Evolutionary conservation across 1,139 yeast genomes (phyloP).

Genomic region (Hansenula sp.): DNA sequence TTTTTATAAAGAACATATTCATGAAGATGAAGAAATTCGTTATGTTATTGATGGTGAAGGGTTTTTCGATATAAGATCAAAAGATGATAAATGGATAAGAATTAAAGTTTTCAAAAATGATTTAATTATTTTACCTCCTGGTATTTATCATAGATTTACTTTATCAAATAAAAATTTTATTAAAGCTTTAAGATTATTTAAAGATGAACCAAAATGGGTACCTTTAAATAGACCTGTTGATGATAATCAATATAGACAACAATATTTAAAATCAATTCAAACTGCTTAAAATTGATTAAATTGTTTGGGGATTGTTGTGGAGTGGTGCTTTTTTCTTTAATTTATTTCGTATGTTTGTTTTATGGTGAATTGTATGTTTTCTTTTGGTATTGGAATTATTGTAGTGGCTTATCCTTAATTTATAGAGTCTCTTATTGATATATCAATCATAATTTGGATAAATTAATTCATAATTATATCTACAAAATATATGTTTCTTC

Average conservation of each 20-base stretch:
- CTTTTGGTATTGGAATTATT: too few species aligned
- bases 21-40: conserved; percentile 96
- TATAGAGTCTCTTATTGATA: too few species aligned
- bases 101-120: conserved; percentile 62
- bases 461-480: too few species aligned
- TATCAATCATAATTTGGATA: too few species aligned
- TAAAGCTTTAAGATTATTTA: conserved; percentile 77
- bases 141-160: conserved; percentile 90
- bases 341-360: too few species aligned
- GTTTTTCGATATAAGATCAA: conserved; percentile 75
- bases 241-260: conserved; percentile 37
- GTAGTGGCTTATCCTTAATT: too few species aligned
- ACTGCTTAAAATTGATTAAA: background rate
- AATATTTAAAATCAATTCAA: conserved; percentile 33
- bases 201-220: conserved; percentile 96
- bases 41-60: conserved; percentile 89
- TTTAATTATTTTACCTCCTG: conserved; percentile 77
- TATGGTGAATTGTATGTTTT: too few species aligned
- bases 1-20: conserved; percentile 85
- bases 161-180: conserved; percentile 59
- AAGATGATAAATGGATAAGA: conserved; percentile 74
- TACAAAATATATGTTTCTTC: too few species aligned
- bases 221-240: conserved; percentile 69
- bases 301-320: background rate
- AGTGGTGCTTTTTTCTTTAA: too few species aligned